Base-by-base conservation (phyloP, 768 basidiomycete species). In the Amanita rimosa region DNA sequence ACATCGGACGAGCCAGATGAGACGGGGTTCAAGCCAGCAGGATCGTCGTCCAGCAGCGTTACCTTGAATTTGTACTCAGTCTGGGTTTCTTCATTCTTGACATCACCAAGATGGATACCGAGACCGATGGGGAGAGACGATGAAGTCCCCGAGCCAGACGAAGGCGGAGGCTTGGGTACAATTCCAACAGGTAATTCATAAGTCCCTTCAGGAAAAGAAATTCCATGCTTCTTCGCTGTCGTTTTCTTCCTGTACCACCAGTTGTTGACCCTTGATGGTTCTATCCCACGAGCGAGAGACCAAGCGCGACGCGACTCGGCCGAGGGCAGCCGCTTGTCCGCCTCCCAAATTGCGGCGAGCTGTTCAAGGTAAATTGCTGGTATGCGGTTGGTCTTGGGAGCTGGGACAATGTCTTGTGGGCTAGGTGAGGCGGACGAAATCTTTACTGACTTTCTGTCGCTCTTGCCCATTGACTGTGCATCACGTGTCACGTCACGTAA, bases 161-260 rank as follows among this genome's bases (percentile, higher is more conserved):
- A 10, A 22, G 45, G 24, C 22, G 35, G 24, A 26, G 35, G 13
- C 6, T 39, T 21, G n/a, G 19, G n/a, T n/a, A 31, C 14, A 19
- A 17, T 17, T 2, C 67, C 69, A 10, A 70, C 56, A 5, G 56
- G 59, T n/a, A 71, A 54, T 27, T 68, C 67, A 52, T 72, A 72
- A 19, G 62, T 61, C 3, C 60, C 65, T 13, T 52, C 38, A 3
- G 65, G 65, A 27, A 68, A 60, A 16, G 21, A 46, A n/a, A 64
- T 50, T 0, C 55, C 48, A 5, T 56, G 46, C 49, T 61, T 65
- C 50, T 58, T 63, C 3, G 63, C 64, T 19, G 53, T 22, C 11
- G 49, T 55, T 34, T 64, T 63, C 21, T 66, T 64, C 21, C 65
- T 60, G 44, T 64, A 63, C 62, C 64, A 71, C 69, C 70, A 73